A percentile compares a stretch with the other conserved stretches of the same genome.
These are phyloP conservation scores for Chalciporus chontae DNA, from an alignment of 768 basidiomycete genomes.

Conservation along the genomic window DNA sequence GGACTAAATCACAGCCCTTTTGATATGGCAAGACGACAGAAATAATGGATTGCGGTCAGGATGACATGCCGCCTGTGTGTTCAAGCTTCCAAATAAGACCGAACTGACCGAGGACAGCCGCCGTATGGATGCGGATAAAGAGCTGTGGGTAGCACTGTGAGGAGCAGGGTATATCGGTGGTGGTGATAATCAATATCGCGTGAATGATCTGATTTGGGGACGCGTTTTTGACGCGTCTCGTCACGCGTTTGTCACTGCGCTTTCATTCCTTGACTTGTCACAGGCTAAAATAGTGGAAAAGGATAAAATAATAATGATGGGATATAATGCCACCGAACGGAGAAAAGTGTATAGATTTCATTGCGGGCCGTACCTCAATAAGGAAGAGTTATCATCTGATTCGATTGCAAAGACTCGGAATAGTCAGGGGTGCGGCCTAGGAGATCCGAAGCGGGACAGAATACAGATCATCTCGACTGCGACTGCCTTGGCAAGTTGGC, in stretches of 20 bases:
- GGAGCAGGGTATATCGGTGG: constrained; percentile 11
- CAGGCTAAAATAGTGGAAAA: constrained; percentile 7
- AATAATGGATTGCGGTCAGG: constrained; percentile 22
- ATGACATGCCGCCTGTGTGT: constrained; percentile 19
- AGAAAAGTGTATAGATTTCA: constrained; percentile 16
- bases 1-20: constrained; percentile 12
- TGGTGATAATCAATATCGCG: constrained; percentile 10
- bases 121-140: constrained; percentile 18
- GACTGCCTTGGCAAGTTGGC: no score
- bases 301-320: constrained; percentile 8
- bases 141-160: constrained; percentile 11
- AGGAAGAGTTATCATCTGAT: no score
- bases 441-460: not conserved
- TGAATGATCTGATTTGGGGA: constrained; percentile 16
- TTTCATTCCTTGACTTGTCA: constrained; percentile 12
- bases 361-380: not conserved
- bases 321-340: constrained; percentile 15
- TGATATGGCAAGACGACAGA: constrained; percentile 21
- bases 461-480: not conserved
- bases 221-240: constrained; percentile 25
- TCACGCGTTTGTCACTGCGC: constrained; percentile 22
- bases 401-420: not conserved
- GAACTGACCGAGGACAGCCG: constrained; percentile 20
- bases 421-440: not conserved
- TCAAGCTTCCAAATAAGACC: constrained; percentile 19